phyloP scores from a whole-genome alignment of 192 early-diverging fungal species.

The Entomortierella chlamydospora region DNA sequence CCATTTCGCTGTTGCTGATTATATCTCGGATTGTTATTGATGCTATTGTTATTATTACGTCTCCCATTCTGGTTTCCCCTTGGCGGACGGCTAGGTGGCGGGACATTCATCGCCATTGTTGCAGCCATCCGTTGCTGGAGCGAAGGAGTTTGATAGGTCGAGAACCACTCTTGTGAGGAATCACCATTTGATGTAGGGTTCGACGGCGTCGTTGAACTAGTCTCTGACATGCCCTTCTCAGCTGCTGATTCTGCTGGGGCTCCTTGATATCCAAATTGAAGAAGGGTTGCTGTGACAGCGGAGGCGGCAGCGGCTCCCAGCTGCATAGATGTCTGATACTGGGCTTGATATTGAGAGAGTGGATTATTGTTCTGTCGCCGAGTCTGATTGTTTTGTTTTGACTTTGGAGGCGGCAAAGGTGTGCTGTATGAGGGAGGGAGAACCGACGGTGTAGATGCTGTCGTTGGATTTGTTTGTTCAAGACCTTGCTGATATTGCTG shows the following conservation, averaged over 20 bases:
- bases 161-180: slow-evolving; percentile 31
- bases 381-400: slow-evolving; percentile 5
- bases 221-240: too few relatives aligned
- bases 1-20: slow-evolving; percentile 12
- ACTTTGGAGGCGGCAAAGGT: slow-evolving; percentile 30
- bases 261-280: slow-evolving; percentile 12
- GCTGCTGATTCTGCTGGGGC: not conserved
- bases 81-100: not conserved
- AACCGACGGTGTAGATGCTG: not conserved
- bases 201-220: not conserved
- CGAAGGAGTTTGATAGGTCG: slow-evolving; percentile 24
- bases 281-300: slow-evolving; percentile 30
- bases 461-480: slow-evolving; percentile 12
- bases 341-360: slow-evolving; percentile 34
- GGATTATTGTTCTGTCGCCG: slow-evolving; percentile 14
- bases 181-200: not conserved
- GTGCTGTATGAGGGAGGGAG: slow-evolving; percentile 43
- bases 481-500: slow-evolving; percentile 30
- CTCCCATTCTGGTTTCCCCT: not conserved
- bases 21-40: not conserved
- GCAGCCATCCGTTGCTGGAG: slow-evolving; percentile 26
- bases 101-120: slow-evolving; percentile 15
- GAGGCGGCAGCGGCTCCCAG: slow-evolving; percentile 47
- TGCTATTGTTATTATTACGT: slow-evolving; percentile 6
- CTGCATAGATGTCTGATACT: slow-evolving; percentile 43